Base-by-base conservation (phyloP, 345 rosid species). In the Stellera chamaejasme region DNA sequence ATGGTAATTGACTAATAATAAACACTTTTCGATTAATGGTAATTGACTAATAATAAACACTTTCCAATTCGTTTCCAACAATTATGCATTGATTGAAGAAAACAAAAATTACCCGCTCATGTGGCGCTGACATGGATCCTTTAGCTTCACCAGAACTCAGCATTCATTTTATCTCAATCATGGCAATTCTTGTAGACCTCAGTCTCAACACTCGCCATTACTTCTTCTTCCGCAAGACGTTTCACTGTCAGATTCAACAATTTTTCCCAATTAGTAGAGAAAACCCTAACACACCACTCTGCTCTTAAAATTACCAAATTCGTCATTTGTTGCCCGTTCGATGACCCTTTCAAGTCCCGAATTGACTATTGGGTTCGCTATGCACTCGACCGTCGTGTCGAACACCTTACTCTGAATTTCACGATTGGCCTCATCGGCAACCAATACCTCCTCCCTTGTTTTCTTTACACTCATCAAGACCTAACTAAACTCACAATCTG, bases 131-230 rank as follows among this genome's bases (percentile, higher is more conserved):
- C n/a, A n/a, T n/a, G n/a, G n/a, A n/a, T n/a, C n/a, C n/a, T n/a
- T n/a, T n/a, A n/a, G n/a, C n/a, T n/a, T n/a, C n/a, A n/a, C n/a
- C n/a, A n/a, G n/a, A n/a, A n/a, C n/a, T n/a, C n/a, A n/a, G n/a
- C n/a, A n/a, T 13, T 52, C 41, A 45, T 48, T 48, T 54, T 60
- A 2, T 67, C 61, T 0, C 60, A 55, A 5, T 19, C 52, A 32
- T 60, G 65, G 65, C 41, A 2, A 4, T 5, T 12, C 11, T 6
- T 60, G 6, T 67, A 57, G 71, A n/a, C 61, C 3, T 27, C 25
- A 3, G 52, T 43, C 25, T 56, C 71, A 10, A 12, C 1, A 7
- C 65, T 60, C 19, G 23, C 11, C 11, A 48, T 55, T 10, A 3
- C 5, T 3, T 28, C 6, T 1, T 3, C n/a, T n/a, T n/a, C n/a